These are phyloP conservation scores for Boletellus ananas DNA, from an alignment of 768 basidiomycete genomes.

Conservation along the genomic window DNA sequence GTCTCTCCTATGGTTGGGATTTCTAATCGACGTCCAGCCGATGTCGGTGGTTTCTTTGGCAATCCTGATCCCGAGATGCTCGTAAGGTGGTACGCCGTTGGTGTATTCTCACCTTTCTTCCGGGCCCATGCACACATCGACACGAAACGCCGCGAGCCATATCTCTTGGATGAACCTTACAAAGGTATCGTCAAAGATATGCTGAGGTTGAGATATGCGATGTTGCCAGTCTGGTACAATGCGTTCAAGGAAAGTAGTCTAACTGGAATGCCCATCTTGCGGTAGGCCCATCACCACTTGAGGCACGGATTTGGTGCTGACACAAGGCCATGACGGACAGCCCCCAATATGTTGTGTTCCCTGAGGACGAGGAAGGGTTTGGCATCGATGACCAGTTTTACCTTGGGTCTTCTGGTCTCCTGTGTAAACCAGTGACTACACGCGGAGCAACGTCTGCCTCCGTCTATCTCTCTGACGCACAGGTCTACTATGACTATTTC, in stretches of 20 bases:
- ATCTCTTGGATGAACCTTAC: slow-evolving; percentile 85
- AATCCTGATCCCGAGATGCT: slow-evolving; percentile 95
- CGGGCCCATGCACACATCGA: slow-evolving; percentile 98
- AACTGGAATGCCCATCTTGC: slow-evolving; percentile 76
- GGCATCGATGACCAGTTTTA: slow-evolving; percentile 93
- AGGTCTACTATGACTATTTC: slow-evolving; percentile 96
- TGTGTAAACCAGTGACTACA: slow-evolving; percentile 86
- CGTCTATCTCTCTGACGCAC: slow-evolving; percentile 85
- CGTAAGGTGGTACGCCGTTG: slow-evolving; percentile 95
- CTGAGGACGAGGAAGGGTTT: slow-evolving; percentile 82
- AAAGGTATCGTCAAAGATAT: slow-evolving; percentile 77
- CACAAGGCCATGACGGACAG: slow-evolving; percentile 36
- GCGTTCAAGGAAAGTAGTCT: slow-evolving; percentile 87
- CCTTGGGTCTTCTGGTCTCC: slow-evolving; percentile 80
- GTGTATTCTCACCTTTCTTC: slow-evolving; percentile 95
- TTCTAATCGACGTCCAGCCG: slow-evolving; percentile 56
- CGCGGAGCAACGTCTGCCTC: slow-evolving; percentile 65
- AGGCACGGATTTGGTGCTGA: background rate
- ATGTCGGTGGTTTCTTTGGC: slow-evolving; percentile 98
- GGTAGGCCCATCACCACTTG: slow-evolving; percentile 43
- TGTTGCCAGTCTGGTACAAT: slow-evolving; percentile 97
- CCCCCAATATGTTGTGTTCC: slow-evolving; percentile 95
- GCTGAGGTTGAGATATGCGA: slow-evolving; percentile 75
- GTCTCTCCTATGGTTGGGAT: background rate
- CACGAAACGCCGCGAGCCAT: slow-evolving; percentile 96